Evolutionary conservation across 805 yeast species (phyloP), one percentile per base, ranked within the genome.

Genomic region (Ogataea chonburiensis): DNA sequence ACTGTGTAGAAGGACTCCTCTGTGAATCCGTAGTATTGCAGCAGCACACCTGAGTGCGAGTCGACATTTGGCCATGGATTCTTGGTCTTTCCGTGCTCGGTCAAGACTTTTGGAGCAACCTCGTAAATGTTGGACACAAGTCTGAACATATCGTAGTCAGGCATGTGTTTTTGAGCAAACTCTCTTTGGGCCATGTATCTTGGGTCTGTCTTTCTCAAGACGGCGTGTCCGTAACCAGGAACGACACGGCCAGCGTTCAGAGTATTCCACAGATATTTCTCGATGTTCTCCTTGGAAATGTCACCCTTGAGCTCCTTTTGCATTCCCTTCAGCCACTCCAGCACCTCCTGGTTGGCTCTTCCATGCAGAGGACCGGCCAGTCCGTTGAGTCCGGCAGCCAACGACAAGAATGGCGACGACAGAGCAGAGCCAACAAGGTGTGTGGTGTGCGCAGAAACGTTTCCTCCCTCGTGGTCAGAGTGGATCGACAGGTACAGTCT

Each of bases 61-160:
- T 84, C 94, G 49, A 84, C 94, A 61, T 84, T 84, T 67, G 94
- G 93, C 88, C 88, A 84, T 68, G 93, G 93, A 77, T 84, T 84
- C 77, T 84, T 83, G 60, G 91, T 84, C 77, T 85, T 85, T 64
- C 91, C 93, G 65, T 84, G 91, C 68, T 81, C 71, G 53, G 84
- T 79, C 53, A 84, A 74, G 34, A 84, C 91, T 50, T 64, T 73
- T 66, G 93, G 93, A 46, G 93, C 93, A 54, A 84, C 85, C 65
- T 83, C 81, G 67, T 81, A 82, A 57, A 84, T 79, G 59, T 75
- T 73, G 40, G 85, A 76, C 28, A 85, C 93, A 42, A 85, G 73
- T 69, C 79, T 78, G 77, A 84, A 85, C 62, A 82, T 65, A 53
- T 79, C 86, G 63, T 79, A 81, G 61, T 83, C 82, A 60, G 89